A percentile compares a stretch with the other conserved stretches of the same genome.
phyloP scores from a whole-genome alignment of 306 rosid species.

The barrel medic (Medicago truncatula) region MtrunA17r5.0-ANR NC_053046.1:11690501-11691000 shows the following conservation, averaged over 20 bases:
- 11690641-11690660: conserved; percentile 64
- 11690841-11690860: background rate
- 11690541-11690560: conserved; percentile 59
- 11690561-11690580: conserved; percentile 67
- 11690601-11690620: conserved; percentile 52
- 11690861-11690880: too few relatives aligned
- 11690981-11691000: background rate
- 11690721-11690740: conserved; percentile 37
- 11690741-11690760: conserved; percentile 39
- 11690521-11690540: conserved; percentile 58
- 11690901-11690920: background rate
- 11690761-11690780: conserved; percentile 54
- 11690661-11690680: conserved; percentile 61
- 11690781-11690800: background rate
- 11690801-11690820: background rate
- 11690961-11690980: background rate
- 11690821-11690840: background rate
- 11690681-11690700: conserved; percentile 73
- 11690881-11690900: background rate
- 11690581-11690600: conserved; percentile 70
- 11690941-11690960: background rate
- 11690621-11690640: conserved; percentile 53
- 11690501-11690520: conserved; percentile 62
- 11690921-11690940: background rate
- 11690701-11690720: conserved; percentile 52